Percentiles rank a stretch among this genome's conserved stretches.
Evolutionary conservation across 805 yeast genomes (phyloP).

Genomic region (Saccharomycopsis selenospora): DNA sequence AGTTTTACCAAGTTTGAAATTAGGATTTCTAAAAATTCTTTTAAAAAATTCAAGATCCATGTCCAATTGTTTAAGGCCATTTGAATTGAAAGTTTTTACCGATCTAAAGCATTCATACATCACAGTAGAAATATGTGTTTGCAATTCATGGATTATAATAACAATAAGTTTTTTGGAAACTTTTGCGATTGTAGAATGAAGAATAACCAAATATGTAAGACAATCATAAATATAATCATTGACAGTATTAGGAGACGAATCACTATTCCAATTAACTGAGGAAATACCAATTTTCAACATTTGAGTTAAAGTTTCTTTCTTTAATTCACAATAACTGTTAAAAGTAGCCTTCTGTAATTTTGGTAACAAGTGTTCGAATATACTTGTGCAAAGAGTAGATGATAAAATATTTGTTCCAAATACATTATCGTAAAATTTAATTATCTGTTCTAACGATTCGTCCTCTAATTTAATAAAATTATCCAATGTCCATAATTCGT

Average conservation of each 20-base stretch:
- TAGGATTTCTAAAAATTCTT: slow-evolving; percentile 17
- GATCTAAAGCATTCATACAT: slow-evolving; percentile 35
- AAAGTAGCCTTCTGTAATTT: slow-evolving; percentile 48
- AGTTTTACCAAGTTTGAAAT: slow-evolving; percentile 18
- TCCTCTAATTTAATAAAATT: slow-evolving; percentile 34
- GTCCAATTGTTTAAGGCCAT: slow-evolving; percentile 43
- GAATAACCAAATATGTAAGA: slow-evolving; percentile 41
- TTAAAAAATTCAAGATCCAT: slow-evolving; percentile 50
- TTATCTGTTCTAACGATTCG: slow-evolving; percentile 40
- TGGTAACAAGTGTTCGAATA: slow-evolving; percentile 34
- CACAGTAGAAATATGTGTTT: slow-evolving; percentile 33
- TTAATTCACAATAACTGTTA: slow-evolving; percentile 43
- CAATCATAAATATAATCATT: slow-evolving; percentile 43
- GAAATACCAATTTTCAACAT: slow-evolving; percentile 36
- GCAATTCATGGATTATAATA: slow-evolving; percentile 39
- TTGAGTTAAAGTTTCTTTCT: slow-evolving; percentile 35
- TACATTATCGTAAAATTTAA: slow-evolving; percentile 42
- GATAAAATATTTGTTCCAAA: slow-evolving; percentile 41
- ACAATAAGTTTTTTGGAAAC: slow-evolving; percentile 41
- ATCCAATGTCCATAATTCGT: slow-evolving; percentile 20
- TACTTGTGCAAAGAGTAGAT: slow-evolving; percentile 28
- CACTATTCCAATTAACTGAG: slow-evolving; percentile 37
- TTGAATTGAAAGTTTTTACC: slow-evolving; percentile 38
- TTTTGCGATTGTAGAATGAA: slow-evolving; percentile 44
- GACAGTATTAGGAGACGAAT: slow-evolving; percentile 33